phyloP scores from a whole-genome alignment of 2,329 filamentous ascomycete genomes.

The Furcasterigmium furcatum region DNA sequence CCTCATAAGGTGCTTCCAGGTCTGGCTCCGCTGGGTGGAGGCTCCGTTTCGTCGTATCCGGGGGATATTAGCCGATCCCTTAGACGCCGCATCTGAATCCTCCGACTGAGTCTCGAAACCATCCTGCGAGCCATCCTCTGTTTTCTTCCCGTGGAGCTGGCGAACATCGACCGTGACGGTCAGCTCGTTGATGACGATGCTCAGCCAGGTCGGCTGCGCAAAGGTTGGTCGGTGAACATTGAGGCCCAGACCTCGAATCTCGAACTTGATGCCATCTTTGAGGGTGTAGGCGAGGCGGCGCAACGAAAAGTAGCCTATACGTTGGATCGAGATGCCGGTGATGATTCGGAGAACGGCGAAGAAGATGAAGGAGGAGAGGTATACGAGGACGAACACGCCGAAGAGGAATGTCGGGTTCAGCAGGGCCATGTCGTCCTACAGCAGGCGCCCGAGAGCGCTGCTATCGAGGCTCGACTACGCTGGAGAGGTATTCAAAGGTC shows the following conservation, averaged over 20 bases:
- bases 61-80: conserved; percentile 8
- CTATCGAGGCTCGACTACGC: too few relatives aligned
- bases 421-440: conserved; percentile 52
- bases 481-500: too few relatives aligned
- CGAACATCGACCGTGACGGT: conserved; percentile 78
- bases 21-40: conserved; percentile 57
- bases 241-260: conserved; percentile 84
- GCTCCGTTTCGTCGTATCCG: conserved; percentile 22
- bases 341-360: conserved; percentile 91
- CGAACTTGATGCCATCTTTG: conserved; percentile 82
- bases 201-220: conserved; percentile 94
- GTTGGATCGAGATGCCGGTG: conserved; percentile 93
- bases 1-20: conserved; percentile 76
- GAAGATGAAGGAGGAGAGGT: conserved; percentile 87
- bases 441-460: neutral
- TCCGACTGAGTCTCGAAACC: conserved; percentile 14
- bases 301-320: conserved; percentile 88
- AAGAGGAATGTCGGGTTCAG: conserved; percentile 79
- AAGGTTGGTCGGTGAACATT: conserved; percentile 92
- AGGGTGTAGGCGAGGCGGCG: conserved; percentile 88
- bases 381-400: conserved; percentile 79
- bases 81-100: conserved; percentile 5
- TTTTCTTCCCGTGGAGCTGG: conserved; percentile 53
- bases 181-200: conserved; percentile 81
- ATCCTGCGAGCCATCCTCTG: conserved; percentile 24